A percentile compares a stretch with the other conserved stretches of the same genome.
phyloP scores from a whole-genome alignment of 148 eudicot species.

The Rhododendron ovatum region DNA sequence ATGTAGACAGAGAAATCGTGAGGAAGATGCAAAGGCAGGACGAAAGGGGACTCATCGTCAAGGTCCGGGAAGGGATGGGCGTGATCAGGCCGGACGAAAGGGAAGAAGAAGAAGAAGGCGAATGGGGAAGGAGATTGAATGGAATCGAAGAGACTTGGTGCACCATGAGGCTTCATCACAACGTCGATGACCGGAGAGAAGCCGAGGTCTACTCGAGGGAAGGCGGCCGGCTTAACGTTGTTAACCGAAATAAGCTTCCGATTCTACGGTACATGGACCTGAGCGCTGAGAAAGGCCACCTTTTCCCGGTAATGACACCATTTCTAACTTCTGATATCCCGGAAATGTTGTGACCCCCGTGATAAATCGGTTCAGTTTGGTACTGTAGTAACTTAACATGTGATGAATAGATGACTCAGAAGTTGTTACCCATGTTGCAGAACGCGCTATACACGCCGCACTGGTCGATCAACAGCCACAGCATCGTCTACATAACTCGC shows the following conservation, averaged over 20 bases:
- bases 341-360: no score
- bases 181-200: slow-evolving; percentile 35
- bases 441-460: slow-evolving; percentile 54
- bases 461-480: slow-evolving; percentile 63
- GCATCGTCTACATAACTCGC: slow-evolving; percentile 42
- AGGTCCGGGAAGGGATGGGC: slow-evolving; percentile 24
- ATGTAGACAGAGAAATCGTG: slow-evolving; percentile 28
- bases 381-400: no score
- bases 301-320: slow-evolving; percentile 35
- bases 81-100: slow-evolving; percentile 21
- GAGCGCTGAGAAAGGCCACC: slow-evolving; percentile 60
- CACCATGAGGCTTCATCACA: slow-evolving; percentile 43
- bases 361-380: no score
- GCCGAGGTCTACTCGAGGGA: slow-evolving; percentile 48
- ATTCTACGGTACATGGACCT: slow-evolving; percentile 45
- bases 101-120: slow-evolving; percentile 15
- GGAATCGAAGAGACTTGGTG: slow-evolving; percentile 52
- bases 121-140: slow-evolving; percentile 14
- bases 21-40: slow-evolving; percentile 36
- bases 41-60: slow-evolving; percentile 41
- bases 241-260: slow-evolving; percentile 52
- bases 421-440: slow-evolving; percentile 17
- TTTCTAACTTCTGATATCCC: background rate
- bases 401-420: background rate
- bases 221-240: slow-evolving; percentile 53